These are phyloP conservation scores for Pseudogymnoascus sp. DNA, from an alignment of 2,329 filamentous ascomycete species.

Conservation along the genomic window DNA sequence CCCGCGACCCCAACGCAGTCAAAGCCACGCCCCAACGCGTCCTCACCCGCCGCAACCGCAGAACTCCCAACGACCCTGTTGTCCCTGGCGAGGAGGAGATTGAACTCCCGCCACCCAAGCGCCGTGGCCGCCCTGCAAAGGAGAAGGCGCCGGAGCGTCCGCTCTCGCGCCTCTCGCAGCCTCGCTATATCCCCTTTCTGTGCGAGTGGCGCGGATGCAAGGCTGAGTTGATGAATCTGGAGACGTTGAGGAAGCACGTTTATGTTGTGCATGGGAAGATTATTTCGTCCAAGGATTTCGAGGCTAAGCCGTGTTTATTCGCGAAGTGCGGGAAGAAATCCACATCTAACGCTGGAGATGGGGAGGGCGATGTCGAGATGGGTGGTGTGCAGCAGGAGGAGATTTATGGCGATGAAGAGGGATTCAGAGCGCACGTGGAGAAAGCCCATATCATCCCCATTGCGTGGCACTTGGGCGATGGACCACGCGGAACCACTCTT, in stretches of 20 bases:
- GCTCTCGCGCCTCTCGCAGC: conserved; percentile 19
- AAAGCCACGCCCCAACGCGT: neutral
- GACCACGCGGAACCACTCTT: conserved; percentile 39
- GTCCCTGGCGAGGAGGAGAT: neutral
- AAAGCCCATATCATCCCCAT: conserved; percentile 45
- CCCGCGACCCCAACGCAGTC: neutral
- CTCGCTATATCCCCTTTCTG: conserved; percentile 44
- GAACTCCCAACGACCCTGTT: neutral
- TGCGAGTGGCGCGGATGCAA: conserved; percentile 55
- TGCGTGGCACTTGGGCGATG: conserved; percentile 54
- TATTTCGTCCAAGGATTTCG: neutral
- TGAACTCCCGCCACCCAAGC: neutral
- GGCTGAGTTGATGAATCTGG: conserved; percentile 56
- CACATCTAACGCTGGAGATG: conserved; percentile 15
- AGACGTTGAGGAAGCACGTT: conserved; percentile 50
- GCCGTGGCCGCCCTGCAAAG: neutral
- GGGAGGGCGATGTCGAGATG: conserved; percentile 16
- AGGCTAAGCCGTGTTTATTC: conserved; percentile 30
- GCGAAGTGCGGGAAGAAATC: conserved; percentile 30
- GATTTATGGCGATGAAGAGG: conserved; percentile 20
- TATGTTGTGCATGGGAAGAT: conserved; percentile 39
- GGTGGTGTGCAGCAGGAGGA: neutral
- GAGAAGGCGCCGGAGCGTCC: neutral
- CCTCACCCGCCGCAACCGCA: neutral
- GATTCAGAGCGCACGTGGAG: conserved; percentile 46